Percentiles rank a stretch among this genome's conserved stretches.
These are phyloP conservation scores for Neurospora pannonica DNA, from an alignment of 495 filamentous ascomycete genomes.

Conservation along the genomic window DNA sequence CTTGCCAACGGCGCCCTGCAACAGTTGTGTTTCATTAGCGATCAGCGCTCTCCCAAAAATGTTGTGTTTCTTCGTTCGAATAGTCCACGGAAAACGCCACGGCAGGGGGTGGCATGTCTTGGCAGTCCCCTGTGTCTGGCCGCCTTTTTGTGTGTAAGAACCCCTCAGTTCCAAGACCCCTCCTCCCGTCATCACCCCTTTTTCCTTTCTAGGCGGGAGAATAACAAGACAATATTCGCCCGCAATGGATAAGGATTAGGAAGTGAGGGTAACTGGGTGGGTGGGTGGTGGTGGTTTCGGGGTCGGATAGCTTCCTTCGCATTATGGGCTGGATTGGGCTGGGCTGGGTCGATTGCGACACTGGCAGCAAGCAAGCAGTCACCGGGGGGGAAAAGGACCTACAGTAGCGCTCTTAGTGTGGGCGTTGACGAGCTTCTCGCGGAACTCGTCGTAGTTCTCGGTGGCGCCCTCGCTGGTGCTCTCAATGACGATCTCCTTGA, in stretches of 20 bases:
- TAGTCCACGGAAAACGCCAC: not conserved
- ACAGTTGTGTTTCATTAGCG: slow-evolving; percentile 2
- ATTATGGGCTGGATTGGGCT: not conserved
- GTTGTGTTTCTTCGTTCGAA: not conserved
- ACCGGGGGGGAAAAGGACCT: slow-evolving; percentile 6
- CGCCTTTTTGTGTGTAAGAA: not conserved
- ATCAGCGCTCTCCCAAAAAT: not conserved
- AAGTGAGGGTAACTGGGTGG: not conserved
- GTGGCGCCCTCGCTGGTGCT: slow-evolving; percentile 44
- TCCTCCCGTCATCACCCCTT: not conserved
- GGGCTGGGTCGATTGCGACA: not conserved
- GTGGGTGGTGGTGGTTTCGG: not conserved
- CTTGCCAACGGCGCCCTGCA: slow-evolving; percentile 50
- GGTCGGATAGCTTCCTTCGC: not conserved
- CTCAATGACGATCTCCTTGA: slow-evolving; percentile 81
- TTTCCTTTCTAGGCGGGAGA: not conserved
- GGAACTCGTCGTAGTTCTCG: slow-evolving; percentile 64
- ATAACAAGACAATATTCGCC: not conserved
- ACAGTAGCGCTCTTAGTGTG: slow-evolving; percentile 35
- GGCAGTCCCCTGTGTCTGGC: not conserved
- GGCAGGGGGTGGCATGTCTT: not conserved
- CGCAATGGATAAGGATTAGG: not conserved
- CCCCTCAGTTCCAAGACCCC: not conserved
- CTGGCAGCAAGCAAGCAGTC: not conserved
- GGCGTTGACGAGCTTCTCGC: slow-evolving; percentile 64